Base-by-base conservation (phyloP, 164 flowering plant species). In the Vitis rupestris region DNA sequence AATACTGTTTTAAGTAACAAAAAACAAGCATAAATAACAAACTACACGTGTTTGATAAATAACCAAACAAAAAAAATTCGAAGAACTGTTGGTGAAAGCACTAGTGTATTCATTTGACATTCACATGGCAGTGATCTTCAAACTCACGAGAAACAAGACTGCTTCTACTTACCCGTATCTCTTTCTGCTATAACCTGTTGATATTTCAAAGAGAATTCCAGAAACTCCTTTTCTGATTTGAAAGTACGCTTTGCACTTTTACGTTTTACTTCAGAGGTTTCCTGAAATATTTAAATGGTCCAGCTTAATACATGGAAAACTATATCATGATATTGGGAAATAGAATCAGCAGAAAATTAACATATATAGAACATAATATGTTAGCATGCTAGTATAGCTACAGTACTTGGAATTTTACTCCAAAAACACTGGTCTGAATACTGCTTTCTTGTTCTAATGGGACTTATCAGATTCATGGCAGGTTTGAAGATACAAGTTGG, bases 151-250 rank as follows among this genome's bases (percentile, higher is more conserved):
- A 16, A 58, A 49, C 27, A 66, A 56, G 23, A n/a, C 29, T 37
- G n/a, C 48, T 59, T 12, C 10, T 31, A 70, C 68, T 74, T 73
- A 85, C 99, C 99, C 66, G 91, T 76, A 84, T 95, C 97, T 86
- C 97, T 86, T 81, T 95, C 99, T 47, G 92, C 85, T 71, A 88
- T 71, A 80, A 90, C 91, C 83, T 95, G 92, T 72, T 92, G 97
- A 83, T 90, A 91, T 75, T 84, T 91, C 81, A 93, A 82, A 64
- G 93, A 85, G 76, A 92, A 88, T 81, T 92, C 97, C 51, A 95
- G 75, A 63, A 90, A 84, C 77, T 95, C 99, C 77, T 86, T 89
- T 68, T 92, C 98, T 37, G 92, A 79, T 80, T 86, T 90, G 23
- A 83, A 79, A 57, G 82, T 74, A 30, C 92, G 93, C 72, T 88